A percentile compares a stretch with the other conserved stretches of the same genome.
phyloP scores from a whole-genome alignment of 1,284 basidiomycete species.

The Ceratobasidium sp. region DNA sequence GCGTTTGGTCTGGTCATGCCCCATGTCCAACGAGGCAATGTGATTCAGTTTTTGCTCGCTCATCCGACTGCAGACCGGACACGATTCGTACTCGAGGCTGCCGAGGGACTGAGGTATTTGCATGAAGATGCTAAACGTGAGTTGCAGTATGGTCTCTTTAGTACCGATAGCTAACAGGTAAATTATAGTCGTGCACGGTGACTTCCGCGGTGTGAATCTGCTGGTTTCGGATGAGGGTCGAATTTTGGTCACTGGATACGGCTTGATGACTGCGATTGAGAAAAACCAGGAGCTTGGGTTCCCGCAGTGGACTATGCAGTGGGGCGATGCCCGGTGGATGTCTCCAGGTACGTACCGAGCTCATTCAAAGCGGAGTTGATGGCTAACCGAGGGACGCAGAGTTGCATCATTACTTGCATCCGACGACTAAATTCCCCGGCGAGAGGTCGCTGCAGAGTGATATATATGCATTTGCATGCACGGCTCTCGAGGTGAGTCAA shows the following conservation, averaged over 20 bases:
- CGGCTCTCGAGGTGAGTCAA: constrained; percentile 23
- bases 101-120: constrained; percentile 31
- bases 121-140: constrained; percentile 33
- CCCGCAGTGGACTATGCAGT: constrained; percentile 24
- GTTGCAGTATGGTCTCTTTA: not conserved
- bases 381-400: not conserved
- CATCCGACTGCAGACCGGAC: constrained; percentile 18
- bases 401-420: constrained; percentile 18
- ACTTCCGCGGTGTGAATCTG: constrained; percentile 29
- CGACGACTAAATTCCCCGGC: constrained; percentile 30
- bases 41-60: constrained; percentile 22
- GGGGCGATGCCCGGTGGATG: constrained; percentile 34
- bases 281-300: constrained; percentile 34
- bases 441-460: constrained; percentile 21
- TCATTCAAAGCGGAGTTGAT: not conserved
- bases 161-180: not conserved
- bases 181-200: constrained; percentile 24
- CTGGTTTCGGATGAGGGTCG: constrained; percentile 12
- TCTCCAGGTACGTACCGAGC: constrained; percentile 17
- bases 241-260: constrained; percentile 29
- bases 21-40: not conserved
- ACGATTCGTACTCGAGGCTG: constrained; percentile 30
- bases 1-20: constrained; percentile 34
- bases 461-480: constrained; percentile 30
- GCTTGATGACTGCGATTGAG: constrained; percentile 29